Conservation (phyloP, 352 stramenopile species). For the Pythium aquatile region DNA sequence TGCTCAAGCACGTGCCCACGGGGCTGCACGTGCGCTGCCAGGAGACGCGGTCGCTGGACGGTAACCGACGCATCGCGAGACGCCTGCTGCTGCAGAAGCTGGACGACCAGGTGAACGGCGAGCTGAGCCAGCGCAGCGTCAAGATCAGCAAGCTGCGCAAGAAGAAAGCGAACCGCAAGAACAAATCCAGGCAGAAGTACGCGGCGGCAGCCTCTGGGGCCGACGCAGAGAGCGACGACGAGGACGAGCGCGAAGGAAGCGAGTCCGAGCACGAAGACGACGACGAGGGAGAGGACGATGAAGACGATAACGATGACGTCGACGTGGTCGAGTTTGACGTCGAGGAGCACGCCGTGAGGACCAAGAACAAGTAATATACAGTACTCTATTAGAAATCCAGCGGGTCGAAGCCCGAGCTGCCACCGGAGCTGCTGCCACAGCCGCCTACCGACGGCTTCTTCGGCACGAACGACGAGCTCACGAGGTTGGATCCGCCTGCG, state of each 20-base stretch:
- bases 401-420: slow-evolving; percentile 13
- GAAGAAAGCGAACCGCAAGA: slow-evolving; percentile 58
- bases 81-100: slow-evolving; percentile 73
- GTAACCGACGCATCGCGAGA: slow-evolving; percentile 71
- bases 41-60: slow-evolving; percentile 77
- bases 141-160: slow-evolving; percentile 71
- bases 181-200: slow-evolving; percentile 68
- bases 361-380: slow-evolving; percentile 25
- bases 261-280: slow-evolving; percentile 17
- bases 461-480: slow-evolving; percentile 24
- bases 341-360: slow-evolving; percentile 34
- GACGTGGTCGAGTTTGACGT: slow-evolving; percentile 23
- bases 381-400: slow-evolving; percentile 18
- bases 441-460: background rate
- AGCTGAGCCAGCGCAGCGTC: slow-evolving; percentile 48
- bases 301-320: slow-evolving; percentile 28
- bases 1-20: slow-evolving; percentile 82
- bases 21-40: slow-evolving; percentile 75
- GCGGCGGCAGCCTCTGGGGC: background rate
- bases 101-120: slow-evolving; percentile 71
- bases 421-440: slow-evolving; percentile 2
- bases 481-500: slow-evolving; percentile 16
- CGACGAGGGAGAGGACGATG: slow-evolving; percentile 21
- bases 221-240: slow-evolving; percentile 4
- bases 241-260: slow-evolving; percentile 19